Evolutionary conservation across 257 asterid species (phyloP).

Genomic region (Fraxinus cuspidata): DNA sequence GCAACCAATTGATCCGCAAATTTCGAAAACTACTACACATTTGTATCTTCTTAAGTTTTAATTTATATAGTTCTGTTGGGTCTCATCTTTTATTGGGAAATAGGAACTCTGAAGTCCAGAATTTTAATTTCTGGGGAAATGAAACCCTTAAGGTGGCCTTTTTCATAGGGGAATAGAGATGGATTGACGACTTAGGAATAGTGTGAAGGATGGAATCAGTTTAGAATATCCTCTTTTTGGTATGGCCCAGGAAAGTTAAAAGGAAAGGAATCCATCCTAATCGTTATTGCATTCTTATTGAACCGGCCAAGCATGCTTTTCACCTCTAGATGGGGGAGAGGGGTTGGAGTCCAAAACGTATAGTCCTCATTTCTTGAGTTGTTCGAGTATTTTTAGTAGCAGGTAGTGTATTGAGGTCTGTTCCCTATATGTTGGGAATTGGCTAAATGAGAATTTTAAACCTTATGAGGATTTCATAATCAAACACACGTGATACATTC

Average conservation of each 20-base stretch:
- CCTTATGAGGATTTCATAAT: background rate
- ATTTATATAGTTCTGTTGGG: background rate
- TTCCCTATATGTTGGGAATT: background rate
- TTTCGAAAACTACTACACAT: background rate
- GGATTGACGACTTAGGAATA: background rate
- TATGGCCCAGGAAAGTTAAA: background rate
- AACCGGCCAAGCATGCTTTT: background rate
- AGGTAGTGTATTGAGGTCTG: background rate
- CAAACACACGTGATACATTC: background rate
- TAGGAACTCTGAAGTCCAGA: background rate
- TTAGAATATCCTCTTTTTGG: background rate
- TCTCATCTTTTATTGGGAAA: background rate
- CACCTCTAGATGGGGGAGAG: background rate
- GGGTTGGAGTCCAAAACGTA: background rate
- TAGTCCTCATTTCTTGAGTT: background rate
- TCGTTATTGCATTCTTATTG: background rate
- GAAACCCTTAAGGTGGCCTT: background rate
- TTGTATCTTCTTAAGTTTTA: background rate
- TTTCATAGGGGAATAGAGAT: background rate
- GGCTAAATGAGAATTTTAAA: background rate
- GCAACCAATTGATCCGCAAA: background rate
- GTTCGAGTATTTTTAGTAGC: background rate
- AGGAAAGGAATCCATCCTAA: background rate
- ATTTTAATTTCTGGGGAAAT: background rate
- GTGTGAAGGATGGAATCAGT: background rate